Conservation (phyloP, 495 filamentous ascomycete genomes). For the Bombardia bombarda region DNA sequence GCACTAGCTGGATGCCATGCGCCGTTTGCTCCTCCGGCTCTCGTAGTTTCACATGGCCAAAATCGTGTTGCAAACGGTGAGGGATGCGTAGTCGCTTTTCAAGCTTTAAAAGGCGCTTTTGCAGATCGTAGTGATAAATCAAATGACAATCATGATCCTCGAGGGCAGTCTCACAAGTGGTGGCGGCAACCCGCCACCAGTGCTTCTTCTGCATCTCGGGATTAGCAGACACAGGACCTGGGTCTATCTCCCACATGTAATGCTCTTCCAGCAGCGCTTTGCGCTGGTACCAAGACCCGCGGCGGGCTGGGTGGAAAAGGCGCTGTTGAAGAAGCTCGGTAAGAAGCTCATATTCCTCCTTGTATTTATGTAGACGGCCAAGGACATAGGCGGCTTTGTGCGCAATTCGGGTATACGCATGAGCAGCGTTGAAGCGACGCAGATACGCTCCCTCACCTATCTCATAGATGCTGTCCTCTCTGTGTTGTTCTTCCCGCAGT, state of each 20-base stretch:
- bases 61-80: conserved; percentile 85
- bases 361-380: conserved; percentile 73
- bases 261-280: conserved; percentile 92
- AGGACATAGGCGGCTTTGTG: conserved; percentile 78
- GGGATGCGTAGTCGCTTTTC: conserved; percentile 79
- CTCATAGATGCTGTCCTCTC: conserved; percentile 73
- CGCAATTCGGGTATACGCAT: conserved; percentile 87
- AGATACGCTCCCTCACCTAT: conserved; percentile 85
- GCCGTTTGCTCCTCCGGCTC: conserved; percentile 68
- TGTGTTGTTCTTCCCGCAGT: conserved; percentile 66
- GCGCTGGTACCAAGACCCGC: conserved; percentile 92
- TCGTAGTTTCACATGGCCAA: conserved; percentile 69
- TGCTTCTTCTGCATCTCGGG: conserved; percentile 58
- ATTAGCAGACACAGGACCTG: conserved; percentile 25
- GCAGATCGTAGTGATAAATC: conserved; percentile 88
- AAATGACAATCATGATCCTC: conserved; percentile 83
- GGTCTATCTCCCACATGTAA: conserved; percentile 67
- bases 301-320: conserved; percentile 75
- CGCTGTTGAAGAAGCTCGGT: conserved; percentile 70
- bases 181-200: conserved; percentile 71
- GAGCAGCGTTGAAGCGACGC: conserved; percentile 83
- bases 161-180: conserved; percentile 81
- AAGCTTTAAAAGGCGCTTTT: conserved; percentile 85
- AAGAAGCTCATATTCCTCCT: conserved; percentile 67
- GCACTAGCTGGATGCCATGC: conserved; percentile 67